A percentile compares a stretch with the other conserved stretches of the same genome.
phyloP scores from a whole-genome alignment of 2,329 filamentous ascomycete species.

The Sarocladium kiliense region DNA sequence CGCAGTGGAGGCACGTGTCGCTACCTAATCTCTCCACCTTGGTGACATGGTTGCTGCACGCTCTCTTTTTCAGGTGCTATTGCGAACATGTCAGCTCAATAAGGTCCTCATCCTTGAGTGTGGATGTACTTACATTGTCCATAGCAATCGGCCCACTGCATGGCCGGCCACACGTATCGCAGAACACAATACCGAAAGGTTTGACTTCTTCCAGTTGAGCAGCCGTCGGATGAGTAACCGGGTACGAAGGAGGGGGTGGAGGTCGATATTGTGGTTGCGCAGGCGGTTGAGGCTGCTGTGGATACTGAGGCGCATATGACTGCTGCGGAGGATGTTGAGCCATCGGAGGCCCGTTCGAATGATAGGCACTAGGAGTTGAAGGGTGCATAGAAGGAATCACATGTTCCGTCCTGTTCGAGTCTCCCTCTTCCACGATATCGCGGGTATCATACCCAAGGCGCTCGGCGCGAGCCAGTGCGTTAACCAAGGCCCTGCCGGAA shows the following conservation, averaged over 20 bases:
- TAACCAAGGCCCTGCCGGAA: conserved; percentile 48
- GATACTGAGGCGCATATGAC: neutral
- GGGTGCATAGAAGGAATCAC: conserved; percentile 28
- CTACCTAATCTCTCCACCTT: conserved; percentile 3
- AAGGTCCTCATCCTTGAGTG: neutral
- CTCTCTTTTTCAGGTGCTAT: conserved; percentile 23
- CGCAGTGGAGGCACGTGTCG: conserved; percentile 36
- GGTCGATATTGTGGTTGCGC: neutral
- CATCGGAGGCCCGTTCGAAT: neutral
- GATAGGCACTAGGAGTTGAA: neutral
- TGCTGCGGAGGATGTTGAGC: neutral
- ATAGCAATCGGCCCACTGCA: conserved; percentile 27
- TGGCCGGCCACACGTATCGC: conserved; percentile 26
- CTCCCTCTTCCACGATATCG: conserved; percentile 42
- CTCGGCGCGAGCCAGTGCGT: conserved; percentile 50
- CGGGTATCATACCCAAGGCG: conserved; percentile 50
- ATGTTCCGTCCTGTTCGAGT: conserved; percentile 23
- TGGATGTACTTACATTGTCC: conserved; percentile 22
- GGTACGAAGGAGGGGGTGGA: neutral
- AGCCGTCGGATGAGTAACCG: neutral
- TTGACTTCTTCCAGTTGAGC: neutral
- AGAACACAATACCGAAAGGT: conserved; percentile 17
- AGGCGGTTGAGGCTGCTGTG: neutral
- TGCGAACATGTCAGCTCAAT: conserved; percentile 9
- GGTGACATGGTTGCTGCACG: conserved; percentile 16